Evolutionary conservation across 306 rosid genomes (phyloP).

Genomic region (Cucumis sativus): Cucumber_9930_V3 NC_026659.2:4591001-4591500

Average conservation of each 20-base stretch:
- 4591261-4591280: neutral
- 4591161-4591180: neutral
- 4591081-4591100: neutral
- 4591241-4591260: neutral
- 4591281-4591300: neutral
- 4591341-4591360: neutral
- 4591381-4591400: neutral
- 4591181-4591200: neutral
- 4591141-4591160: neutral
- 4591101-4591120: neutral
- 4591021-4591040: constrained; percentile 40
- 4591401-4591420: neutral
- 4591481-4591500: neutral
- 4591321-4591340: neutral
- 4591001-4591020: constrained; percentile 83
- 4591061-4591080: neutral
- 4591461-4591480: neutral
- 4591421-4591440: neutral
- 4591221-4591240: neutral
- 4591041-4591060: neutral
- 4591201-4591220: neutral
- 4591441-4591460: neutral
- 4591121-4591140: neutral
- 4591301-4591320: neutral
- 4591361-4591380: neutral